These are phyloP conservation scores for Erodium texanum DNA, from an alignment of 441 rosid species.

Conservation along the genomic window DNA sequence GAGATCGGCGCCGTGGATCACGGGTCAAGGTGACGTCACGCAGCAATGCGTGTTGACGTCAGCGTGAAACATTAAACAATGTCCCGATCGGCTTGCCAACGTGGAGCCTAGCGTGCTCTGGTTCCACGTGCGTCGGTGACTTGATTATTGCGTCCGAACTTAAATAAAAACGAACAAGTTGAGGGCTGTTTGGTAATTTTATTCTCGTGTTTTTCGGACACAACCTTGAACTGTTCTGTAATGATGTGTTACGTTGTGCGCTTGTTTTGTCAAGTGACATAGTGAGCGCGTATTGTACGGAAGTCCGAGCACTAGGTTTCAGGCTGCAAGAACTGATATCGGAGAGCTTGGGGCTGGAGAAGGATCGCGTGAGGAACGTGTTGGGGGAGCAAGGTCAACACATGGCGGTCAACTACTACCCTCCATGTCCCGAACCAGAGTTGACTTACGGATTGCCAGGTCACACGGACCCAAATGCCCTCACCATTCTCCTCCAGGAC, in stretches of 20 bases:
- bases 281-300: conserved; percentile 39
- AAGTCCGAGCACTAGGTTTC: conserved; percentile 41
- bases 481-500: conserved; percentile 61
- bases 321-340: conserved; percentile 45
- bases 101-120: neutral
- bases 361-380: conserved; percentile 31
- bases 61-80: neutral
- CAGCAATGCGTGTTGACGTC: neutral
- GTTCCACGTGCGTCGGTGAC: no score
- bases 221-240: no score
- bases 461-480: conserved; percentile 60
- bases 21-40: neutral
- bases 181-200: no score
- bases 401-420: conserved; percentile 66
- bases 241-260: neutral
- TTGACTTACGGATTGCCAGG: conserved; percentile 61
- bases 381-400: conserved; percentile 66
- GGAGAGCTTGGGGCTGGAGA: conserved; percentile 56
- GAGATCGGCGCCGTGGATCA: neutral
- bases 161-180: no score
- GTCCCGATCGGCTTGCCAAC: neutral
- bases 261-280: conserved; percentile 32
- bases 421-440: conserved; percentile 64
- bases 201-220: no score
- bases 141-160: no score